A percentile compares a stretch with the other conserved stretches of the same genome.
Conservation (phyloP, 768 basidiomycete genomes). For the Dentipellis sp. region DNA sequence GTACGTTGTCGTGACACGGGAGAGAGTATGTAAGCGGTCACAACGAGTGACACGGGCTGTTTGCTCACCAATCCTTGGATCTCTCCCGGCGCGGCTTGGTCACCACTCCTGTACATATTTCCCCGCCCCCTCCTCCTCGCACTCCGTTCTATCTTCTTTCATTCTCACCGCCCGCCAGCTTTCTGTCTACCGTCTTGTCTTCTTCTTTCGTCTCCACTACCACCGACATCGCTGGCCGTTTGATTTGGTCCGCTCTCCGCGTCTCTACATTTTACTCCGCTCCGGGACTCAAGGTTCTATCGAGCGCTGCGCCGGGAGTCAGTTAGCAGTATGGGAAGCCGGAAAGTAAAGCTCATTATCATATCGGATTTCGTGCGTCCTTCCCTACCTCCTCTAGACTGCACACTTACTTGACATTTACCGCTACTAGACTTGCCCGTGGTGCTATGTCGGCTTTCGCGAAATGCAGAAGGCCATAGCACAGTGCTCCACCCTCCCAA, state of each 20-base stretch:
- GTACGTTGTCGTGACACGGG: too few relatives aligned
- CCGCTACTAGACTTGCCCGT: slow-evolving; percentile 25
- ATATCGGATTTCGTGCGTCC: slow-evolving; percentile 27
- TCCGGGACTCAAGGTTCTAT: not conserved
- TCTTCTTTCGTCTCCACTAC: not conserved
- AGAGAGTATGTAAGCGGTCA: not conserved
- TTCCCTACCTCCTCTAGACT: not conserved
- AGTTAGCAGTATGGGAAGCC: slow-evolving; percentile 8
- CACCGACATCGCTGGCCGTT: too few relatives aligned
- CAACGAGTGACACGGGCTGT: not conserved
- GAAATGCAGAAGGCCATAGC: slow-evolving; percentile 31
- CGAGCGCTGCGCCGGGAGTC: too few relatives aligned
- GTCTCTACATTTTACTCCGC: not conserved
- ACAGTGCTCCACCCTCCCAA: slow-evolving; percentile 21
- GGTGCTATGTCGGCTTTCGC: slow-evolving; percentile 33
- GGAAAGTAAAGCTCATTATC: slow-evolving; percentile 12
- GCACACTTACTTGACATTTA: slow-evolving; percentile 3
- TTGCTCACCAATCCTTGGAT: not conserved
- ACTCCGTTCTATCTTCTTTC: not conserved
- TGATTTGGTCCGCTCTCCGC: not conserved
- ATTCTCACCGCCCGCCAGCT: not conserved
- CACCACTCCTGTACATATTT: not conserved
- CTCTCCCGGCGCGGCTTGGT: not conserved
- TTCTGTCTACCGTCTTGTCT: not conserved
- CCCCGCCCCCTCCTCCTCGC: not conserved